phyloP scores from a whole-genome alignment of 106 monocot genomes.

The Allium cepa region DNA sequence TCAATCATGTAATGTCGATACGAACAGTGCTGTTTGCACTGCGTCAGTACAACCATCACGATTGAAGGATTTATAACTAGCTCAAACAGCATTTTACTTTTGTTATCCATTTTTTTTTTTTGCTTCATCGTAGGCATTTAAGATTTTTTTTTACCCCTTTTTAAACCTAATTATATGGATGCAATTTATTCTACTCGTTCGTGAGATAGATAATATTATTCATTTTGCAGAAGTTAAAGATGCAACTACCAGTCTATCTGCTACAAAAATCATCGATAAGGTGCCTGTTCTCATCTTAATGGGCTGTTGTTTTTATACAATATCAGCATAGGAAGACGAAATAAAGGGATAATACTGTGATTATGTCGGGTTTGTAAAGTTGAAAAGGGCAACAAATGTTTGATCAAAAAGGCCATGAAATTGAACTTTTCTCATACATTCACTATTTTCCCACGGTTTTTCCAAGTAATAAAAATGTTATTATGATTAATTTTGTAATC shows the following conservation, averaged over 20 bases:
- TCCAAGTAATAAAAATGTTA: not conserved
- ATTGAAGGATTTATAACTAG: too few relatives aligned
- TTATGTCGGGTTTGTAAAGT: not conserved
- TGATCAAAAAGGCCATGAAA: not conserved
- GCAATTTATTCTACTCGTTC: not conserved
- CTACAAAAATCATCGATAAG: constrained; percentile 38
- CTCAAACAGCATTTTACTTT: not conserved
- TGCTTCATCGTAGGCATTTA: not conserved
- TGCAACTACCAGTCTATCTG: constrained; percentile 17
- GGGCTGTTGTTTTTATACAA: not conserved
- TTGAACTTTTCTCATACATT: not conserved
- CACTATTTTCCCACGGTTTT: not conserved
- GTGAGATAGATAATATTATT: not conserved
- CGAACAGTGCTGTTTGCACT: not conserved
- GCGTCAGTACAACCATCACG: too few relatives aligned
- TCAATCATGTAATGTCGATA: not conserved
- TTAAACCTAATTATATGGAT: not conserved
- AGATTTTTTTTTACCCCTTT: not conserved
- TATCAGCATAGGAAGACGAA: not conserved
- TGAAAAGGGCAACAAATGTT: not conserved
- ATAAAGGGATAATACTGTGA: not conserved
- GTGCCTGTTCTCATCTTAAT: not conserved
- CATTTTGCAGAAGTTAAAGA: constrained; percentile 43
- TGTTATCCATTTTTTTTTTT: not conserved
- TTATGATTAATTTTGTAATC: not conserved